Base-by-base conservation (phyloP, 352 stramenopile species). In the Phytophthora citricola region DNA sequence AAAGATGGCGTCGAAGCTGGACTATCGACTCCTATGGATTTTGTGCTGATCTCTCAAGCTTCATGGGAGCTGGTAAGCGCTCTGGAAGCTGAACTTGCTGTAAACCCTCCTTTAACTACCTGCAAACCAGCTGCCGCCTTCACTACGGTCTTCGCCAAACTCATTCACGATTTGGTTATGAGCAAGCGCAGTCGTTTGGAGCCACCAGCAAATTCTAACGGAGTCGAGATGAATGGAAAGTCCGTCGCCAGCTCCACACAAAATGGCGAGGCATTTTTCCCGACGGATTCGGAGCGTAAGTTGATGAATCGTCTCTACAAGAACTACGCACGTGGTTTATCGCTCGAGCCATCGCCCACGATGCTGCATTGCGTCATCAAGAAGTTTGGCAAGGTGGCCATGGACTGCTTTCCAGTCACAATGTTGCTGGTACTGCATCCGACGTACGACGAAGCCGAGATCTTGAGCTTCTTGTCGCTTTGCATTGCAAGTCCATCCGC, bases 271-370 rank as follows among this genome's bases (percentile, higher is more conserved):
- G 15, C 31, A 0, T 66, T 75, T 48, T 71, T 78, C 17, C 78
- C 76, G 3, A 48, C 65, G 0, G 77, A 85, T 40, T 69, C 67
- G 2, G 53, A 88, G 44, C 66, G 70, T 7, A 90, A 85, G 39
- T 59, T 89, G 20, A 81, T 89, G 75, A 92, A 90, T 54, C 59
- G 69, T 27, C 58, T 87, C 40, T 92, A 92, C 70, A 89, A 90
- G 47, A 68, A 64, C n/a, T 92, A 90, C 46, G 79, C 77, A 14
- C 34, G 14, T 1, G 59, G 24, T 0, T 51, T 92, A 17, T 71
- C 61, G 0, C 57, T 92, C 2, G 63, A 76, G 22, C 57, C 62
- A 5, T 86, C 76, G 0, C 64, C 81, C 3, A 89, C 81, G 11
- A 66, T 59, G 20, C 58, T 92, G 12, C 79, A 92, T 29, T 73